phyloP scores from a whole-genome alignment of 2,329 filamentous ascomycete genomes.

The Canariomyces notabilis region DNA sequence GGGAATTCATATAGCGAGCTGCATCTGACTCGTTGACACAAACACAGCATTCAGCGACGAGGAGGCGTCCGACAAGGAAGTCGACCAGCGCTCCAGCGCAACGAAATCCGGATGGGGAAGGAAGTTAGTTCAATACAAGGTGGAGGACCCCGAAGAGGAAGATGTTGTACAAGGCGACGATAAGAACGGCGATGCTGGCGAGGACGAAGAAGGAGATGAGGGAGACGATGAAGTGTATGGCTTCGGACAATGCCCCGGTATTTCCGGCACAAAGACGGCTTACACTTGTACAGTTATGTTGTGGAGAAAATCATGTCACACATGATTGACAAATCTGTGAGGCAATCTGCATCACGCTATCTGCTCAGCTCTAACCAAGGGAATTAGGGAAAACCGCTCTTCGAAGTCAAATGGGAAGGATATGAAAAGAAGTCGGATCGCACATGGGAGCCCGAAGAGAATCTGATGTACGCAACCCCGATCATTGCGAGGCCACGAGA shows the following conservation, averaged over 20 bases:
- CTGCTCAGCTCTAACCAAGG: not conserved
- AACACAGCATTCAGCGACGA: constrained; percentile 38
- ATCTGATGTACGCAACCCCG: constrained; percentile 47
- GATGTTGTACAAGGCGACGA: constrained; percentile 24
- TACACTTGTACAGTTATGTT: constrained; percentile 50
- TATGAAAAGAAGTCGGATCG: constrained; percentile 64
- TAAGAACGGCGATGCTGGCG: constrained; percentile 12
- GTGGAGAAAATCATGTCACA: constrained; percentile 71
- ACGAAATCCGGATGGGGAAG: not conserved
- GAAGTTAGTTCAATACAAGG: constrained; percentile 20
- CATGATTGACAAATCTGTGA: constrained; percentile 51
- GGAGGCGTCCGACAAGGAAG: constrained; percentile 32
- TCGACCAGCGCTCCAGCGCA: not conserved
- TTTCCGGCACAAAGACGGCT: not conserved
- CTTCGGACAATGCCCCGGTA: not conserved
- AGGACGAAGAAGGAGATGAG: constrained; percentile 25
- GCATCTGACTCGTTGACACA: not conserved
- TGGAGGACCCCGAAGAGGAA: constrained; percentile 22
- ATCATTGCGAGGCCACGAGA: not conserved
- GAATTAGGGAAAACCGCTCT: constrained; percentile 44
- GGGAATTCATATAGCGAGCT: not conserved
- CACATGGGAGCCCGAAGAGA: constrained; percentile 77
- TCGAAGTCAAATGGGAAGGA: constrained; percentile 77
- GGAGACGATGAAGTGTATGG: constrained; percentile 26
- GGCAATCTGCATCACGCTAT: constrained; percentile 18